Base-by-base conservation (phyloP, 345 rosid species). In the Gossypium thurberi region DNA sequence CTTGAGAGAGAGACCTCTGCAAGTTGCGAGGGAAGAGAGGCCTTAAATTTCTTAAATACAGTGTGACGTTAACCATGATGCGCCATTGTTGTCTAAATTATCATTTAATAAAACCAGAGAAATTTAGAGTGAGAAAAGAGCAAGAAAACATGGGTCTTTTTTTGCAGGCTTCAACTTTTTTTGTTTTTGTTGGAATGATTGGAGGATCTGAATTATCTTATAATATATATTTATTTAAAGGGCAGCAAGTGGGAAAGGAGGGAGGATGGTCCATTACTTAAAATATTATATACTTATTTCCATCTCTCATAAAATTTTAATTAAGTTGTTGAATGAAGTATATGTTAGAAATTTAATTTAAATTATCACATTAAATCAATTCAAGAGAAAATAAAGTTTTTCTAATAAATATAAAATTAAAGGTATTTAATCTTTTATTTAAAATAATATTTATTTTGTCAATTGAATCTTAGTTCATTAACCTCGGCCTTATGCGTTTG, bases 1-100 rank as follows among this genome's bases (percentile, higher is more conserved):
- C 62, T 73, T 65, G 60, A 73, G 83, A 80, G 80, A 84, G 81
- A 82, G 76, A 76, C 73, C 77, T 78, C 82, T 81, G 90, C 90
- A 88, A 86, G 80, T 84, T 81, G 88, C 70, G 59, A 66, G 76
- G 58, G 82, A 74, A 72, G 79, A 26, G 40, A 72, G 76, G 74
- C 72, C 74, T 71, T 56, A 21, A 56, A 56, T 56, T 74, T 33
- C 60, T 69, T 50, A 17, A 56, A 72, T 23, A 58, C 13, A 42
- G 47, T 12, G 7, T 85, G 88, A 87, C 84, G 89, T 84, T 77
- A 72, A 56, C 48, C 71, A 75, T 78, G 75, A 74, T 81, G 75
- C 21, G 44, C 75, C n/a, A 58, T 17, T 37, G 59, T 7, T 48
- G 44, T 69, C 48, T 20, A 53, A 23, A 21, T 21, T 47, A 23